Base-by-base conservation (phyloP, 1,284 basidiomycete species). In the Moniliella sp. region DNA sequence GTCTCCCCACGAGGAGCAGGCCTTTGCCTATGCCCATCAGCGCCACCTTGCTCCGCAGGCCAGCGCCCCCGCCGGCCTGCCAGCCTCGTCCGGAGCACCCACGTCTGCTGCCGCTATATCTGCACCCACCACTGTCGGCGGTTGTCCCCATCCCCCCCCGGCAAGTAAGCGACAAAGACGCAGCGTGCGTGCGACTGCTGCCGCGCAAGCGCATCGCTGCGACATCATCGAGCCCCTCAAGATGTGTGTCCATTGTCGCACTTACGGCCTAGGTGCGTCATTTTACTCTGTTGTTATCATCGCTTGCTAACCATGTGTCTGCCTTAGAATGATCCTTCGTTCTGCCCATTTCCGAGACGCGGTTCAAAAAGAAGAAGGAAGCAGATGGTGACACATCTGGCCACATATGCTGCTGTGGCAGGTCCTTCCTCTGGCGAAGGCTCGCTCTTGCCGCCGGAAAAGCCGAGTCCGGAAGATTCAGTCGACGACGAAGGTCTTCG, bases 261-360 rank as follows among this genome's bases (percentile, higher is more conserved):
- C 48, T 28, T 49, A 52, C 28, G 46, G 51, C 17, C 46, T 48
- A 28, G 39, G 34, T 37, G 28, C 26, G 40, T 33, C n/a, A 15
- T 9, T 7, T 2, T 23, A n/a, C 21, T 23, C n/a, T 23, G 21
- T n/a, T 7, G n/a, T 7, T 7, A 7, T 23, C 7, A 28, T 32
- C 16, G 29, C 29, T 7, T 18, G 11, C 23, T 5, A 5, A 26
- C 16, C 14, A 11, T 23, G 21, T 7, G n/a, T 23, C 8, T 7
- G n/a, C 21, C 8, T 21, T 29, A 32, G 43, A 41, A 27, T 57
- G 45, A 36, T 53, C 52, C 9, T 93, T 86, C 64, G 91, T 91
- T 67, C 70, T 94, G 13, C 88, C 88, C 31, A 94, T 97, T 51
- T 83, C 86, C 12, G 88, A 94, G 62, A 97, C 86, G 0, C 74